These are phyloP conservation scores for Colletotrichum echinochloae DNA, from an alignment of 2,329 filamentous ascomycete genomes.

Conservation along the genomic window DNA sequence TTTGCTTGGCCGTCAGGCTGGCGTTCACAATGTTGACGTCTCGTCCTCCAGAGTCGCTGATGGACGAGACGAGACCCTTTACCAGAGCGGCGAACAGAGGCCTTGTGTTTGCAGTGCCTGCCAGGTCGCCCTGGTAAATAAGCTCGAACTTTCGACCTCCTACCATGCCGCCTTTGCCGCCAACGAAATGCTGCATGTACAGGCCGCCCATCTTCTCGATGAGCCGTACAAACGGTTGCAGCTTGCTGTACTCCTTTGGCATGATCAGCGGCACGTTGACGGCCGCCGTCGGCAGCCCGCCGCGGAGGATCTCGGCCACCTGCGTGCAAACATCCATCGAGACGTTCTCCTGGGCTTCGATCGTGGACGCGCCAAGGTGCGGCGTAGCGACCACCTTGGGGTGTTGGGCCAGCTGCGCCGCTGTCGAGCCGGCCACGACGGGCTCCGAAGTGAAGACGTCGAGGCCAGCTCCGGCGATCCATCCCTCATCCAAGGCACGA, in stretches of 20 bases:
- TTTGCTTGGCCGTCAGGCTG: slow-evolving; percentile 78
- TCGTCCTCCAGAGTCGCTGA: slow-evolving; percentile 73
- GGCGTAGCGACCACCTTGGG: slow-evolving; percentile 81
- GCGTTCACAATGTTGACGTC: slow-evolving; percentile 90
- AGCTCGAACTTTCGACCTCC: slow-evolving; percentile 80
- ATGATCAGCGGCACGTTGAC: slow-evolving; percentile 87
- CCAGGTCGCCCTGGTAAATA: slow-evolving; percentile 81
- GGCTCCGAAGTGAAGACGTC: slow-evolving; percentile 86
- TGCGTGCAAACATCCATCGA: slow-evolving; percentile 86
- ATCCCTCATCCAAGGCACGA: slow-evolving; percentile 75
- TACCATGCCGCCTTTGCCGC: slow-evolving; percentile 56
- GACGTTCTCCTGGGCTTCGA: slow-evolving; percentile 87
- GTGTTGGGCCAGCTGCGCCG: slow-evolving; percentile 74
- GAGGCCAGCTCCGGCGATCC: slow-evolving; percentile 80
- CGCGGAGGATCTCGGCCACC: slow-evolving; percentile 78
- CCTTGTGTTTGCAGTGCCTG: slow-evolving; percentile 78
- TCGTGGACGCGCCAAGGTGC: slow-evolving; percentile 82
- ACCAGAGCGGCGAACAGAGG: slow-evolving; percentile 83
- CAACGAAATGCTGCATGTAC: slow-evolving; percentile 80
- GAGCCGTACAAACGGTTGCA: slow-evolving; percentile 81
- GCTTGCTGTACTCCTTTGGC: slow-evolving; percentile 81
- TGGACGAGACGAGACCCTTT: slow-evolving; percentile 78
- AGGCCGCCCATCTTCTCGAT: slow-evolving; percentile 84
- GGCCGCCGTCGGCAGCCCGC: slow-evolving; percentile 79
- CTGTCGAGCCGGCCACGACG: slow-evolving; percentile 64